A percentile compares a stretch with the other conserved stretches of the same genome.
Conservation (phyloP, 1,284 basidiomycete genomes). For the Marasmius fiardii region DNA sequence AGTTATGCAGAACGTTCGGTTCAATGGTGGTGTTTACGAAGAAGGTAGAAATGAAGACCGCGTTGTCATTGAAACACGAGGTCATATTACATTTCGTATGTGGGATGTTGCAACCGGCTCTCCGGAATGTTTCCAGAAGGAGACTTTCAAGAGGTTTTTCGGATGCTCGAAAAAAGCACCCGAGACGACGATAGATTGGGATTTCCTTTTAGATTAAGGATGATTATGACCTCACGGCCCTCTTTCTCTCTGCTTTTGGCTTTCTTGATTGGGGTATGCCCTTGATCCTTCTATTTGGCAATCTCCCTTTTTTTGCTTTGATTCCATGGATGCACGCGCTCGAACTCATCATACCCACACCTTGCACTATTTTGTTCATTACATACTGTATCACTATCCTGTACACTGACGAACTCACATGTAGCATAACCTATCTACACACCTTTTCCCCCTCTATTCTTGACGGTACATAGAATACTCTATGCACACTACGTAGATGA, state of each 20-base stretch:
- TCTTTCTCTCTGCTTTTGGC: neutral
- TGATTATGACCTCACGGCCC: neutral
- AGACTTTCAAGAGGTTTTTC: slow-evolving; percentile 62
- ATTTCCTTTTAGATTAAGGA: slow-evolving; percentile 66
- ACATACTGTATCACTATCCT: neutral
- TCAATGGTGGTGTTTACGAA: slow-evolving; percentile 47
- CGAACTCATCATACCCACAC: neutral
- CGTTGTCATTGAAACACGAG: slow-evolving; percentile 55
- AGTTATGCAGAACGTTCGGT: slow-evolving; percentile 55
- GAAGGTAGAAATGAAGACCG: slow-evolving; percentile 49
- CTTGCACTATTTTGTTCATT: neutral
- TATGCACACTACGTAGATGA: neutral
- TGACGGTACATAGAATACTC: neutral
- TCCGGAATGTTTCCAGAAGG: slow-evolving; percentile 57
- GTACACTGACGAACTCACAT: neutral
- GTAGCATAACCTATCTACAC: neutral
- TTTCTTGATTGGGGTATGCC: neutral
- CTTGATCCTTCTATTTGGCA: neutral
- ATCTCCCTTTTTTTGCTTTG: neutral
- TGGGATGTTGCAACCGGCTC: slow-evolving; percentile 67
- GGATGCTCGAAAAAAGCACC: slow-evolving; percentile 50
- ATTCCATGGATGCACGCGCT: neutral
- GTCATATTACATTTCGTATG: slow-evolving; percentile 67
- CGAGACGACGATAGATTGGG: slow-evolving; percentile 65
- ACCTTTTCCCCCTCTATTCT: neutral